A percentile compares a stretch with the other conserved stretches of the same genome.
phyloP scores from a whole-genome alignment of 306 rosid genomes.

The Dryas alaskensis region DNA sequence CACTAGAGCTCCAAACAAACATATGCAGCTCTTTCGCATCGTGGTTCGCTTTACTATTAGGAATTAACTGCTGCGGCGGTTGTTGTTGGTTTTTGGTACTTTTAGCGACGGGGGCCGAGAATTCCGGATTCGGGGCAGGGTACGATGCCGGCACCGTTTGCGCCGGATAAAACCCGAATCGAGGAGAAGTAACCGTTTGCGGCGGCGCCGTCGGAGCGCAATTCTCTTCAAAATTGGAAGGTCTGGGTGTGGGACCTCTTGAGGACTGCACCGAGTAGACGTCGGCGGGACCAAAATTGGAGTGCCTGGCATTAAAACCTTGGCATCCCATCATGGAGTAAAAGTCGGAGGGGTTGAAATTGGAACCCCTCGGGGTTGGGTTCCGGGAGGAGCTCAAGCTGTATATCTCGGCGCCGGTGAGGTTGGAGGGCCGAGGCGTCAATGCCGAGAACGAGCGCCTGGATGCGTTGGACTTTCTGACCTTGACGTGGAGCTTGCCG shows the following conservation, averaged over 20 bases:
- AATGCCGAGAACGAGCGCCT: conserved; percentile 49
- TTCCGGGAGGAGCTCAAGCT: conserved; percentile 85
- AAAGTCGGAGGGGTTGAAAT: conserved; percentile 80
- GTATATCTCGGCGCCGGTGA: conserved; percentile 95
- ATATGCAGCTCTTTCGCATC: conserved; percentile 92
- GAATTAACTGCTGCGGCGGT: conserved; percentile 23
- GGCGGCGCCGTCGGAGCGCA: conserved; percentile 31
- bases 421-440: conserved; percentile 93
- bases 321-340: conserved; percentile 86
- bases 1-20: conserved; percentile 94
- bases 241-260: conserved; percentile 77
- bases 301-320: conserved; percentile 55
- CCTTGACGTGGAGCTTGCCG: conserved; percentile 89
- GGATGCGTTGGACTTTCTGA: conserved; percentile 82
- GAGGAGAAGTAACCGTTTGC: conserved; percentile 34
- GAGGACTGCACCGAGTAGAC: conserved; percentile 86
- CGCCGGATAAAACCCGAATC: conserved; percentile 57
- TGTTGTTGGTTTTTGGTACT: conserved; percentile 34
- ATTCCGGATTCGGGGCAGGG: conserved; percentile 85
- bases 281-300: conserved; percentile 72
- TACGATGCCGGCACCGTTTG: conserved; percentile 36
- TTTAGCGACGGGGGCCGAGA: conserved; percentile 47
- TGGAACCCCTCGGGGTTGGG: conserved; percentile 89
- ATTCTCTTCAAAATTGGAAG: conserved; percentile 86
- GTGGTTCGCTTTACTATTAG: conserved; percentile 40